These are phyloP conservation scores for Ophiostoma perfectum DNA, from an alignment of 2,329 filamentous ascomycete species.

Conservation along the genomic window DNA sequence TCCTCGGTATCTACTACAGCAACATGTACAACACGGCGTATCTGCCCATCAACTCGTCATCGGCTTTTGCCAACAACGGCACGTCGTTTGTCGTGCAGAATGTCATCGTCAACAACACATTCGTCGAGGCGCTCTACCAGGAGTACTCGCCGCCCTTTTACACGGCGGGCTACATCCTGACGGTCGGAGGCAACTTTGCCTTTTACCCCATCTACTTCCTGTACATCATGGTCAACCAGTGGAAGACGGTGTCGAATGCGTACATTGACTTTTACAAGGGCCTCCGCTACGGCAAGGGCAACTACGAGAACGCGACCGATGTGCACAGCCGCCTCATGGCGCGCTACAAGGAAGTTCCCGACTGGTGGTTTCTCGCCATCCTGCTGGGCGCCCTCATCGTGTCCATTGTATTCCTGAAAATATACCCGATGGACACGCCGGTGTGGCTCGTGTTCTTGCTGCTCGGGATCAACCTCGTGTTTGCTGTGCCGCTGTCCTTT, in stretches of 20 bases:
- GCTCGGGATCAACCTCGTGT: slow-evolving; percentile 38
- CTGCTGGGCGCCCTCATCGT: slow-evolving; percentile 50
- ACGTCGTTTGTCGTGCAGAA: slow-evolving; percentile 52
- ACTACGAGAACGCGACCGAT: slow-evolving; percentile 48
- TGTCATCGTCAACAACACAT: slow-evolving; percentile 51
- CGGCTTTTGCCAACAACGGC: slow-evolving; percentile 61
- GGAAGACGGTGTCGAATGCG: slow-evolving; percentile 42
- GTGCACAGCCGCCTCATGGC: slow-evolving; percentile 58
- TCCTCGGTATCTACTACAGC: slow-evolving; percentile 54
- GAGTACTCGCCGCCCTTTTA: slow-evolving; percentile 62
- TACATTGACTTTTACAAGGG: slow-evolving; percentile 33
- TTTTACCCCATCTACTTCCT: slow-evolving; percentile 56
- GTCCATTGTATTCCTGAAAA: slow-evolving; percentile 48
- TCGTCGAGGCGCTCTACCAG: slow-evolving; percentile 56
- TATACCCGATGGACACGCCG: slow-evolving; percentile 52
- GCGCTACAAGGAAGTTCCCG: slow-evolving; percentile 53
- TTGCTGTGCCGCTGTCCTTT: slow-evolving; percentile 37
- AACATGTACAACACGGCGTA: slow-evolving; percentile 54
- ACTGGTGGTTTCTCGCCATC: slow-evolving; percentile 54
- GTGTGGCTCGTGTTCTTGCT: slow-evolving; percentile 40
- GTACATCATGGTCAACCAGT: slow-evolving; percentile 52
- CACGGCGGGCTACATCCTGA: slow-evolving; percentile 54
- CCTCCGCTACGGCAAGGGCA: slow-evolving; percentile 50
- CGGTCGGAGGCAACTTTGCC: slow-evolving; percentile 52
- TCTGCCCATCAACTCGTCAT: slow-evolving; percentile 55